These are phyloP conservation scores for Colletotrichum ledebouriae DNA, from an alignment of 2,329 filamentous ascomycete genomes.

Conservation along the genomic window DNA sequence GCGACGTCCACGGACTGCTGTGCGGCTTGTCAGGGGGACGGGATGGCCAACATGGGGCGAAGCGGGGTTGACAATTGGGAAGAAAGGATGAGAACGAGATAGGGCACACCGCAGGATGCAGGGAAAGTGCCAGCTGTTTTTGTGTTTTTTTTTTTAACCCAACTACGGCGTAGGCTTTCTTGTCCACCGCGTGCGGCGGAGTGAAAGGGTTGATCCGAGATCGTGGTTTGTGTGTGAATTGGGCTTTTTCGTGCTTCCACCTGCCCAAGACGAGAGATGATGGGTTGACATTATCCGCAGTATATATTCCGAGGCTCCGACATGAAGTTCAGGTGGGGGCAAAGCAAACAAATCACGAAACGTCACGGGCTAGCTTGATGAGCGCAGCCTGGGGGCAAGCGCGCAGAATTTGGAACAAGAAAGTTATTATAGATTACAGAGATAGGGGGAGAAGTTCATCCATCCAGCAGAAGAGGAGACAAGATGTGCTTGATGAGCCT, in stretches of 20 bases:
- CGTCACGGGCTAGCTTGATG: neutral
- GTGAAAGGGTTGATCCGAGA: too few relatives aligned
- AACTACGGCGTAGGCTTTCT: neutral
- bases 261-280: too few relatives aligned
- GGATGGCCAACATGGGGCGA: neutral
- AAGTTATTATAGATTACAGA: neutral
- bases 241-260: too few relatives aligned
- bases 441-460: neutral
- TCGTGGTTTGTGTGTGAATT: too few relatives aligned
- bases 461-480: neutral
- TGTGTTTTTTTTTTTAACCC: neutral
- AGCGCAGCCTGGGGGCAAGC: too few relatives aligned
- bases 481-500: slow-evolving; percentile 31
- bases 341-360: neutral
- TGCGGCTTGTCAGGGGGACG: neutral
- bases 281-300: slow-evolving; percentile 17
- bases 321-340: too few relatives aligned
- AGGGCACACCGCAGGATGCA: slow-evolving; percentile 18
- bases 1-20: neutral
- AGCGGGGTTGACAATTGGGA: neutral
- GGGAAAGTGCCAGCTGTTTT: slow-evolving; percentile 15
- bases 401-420: too few relatives aligned
- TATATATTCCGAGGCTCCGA: too few relatives aligned
- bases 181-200: too few relatives aligned
- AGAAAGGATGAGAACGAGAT: neutral